phyloP scores from a whole-genome alignment of 2,329 filamentous ascomycete species.

The Berkeleyomyces rouxiae region DNA sequence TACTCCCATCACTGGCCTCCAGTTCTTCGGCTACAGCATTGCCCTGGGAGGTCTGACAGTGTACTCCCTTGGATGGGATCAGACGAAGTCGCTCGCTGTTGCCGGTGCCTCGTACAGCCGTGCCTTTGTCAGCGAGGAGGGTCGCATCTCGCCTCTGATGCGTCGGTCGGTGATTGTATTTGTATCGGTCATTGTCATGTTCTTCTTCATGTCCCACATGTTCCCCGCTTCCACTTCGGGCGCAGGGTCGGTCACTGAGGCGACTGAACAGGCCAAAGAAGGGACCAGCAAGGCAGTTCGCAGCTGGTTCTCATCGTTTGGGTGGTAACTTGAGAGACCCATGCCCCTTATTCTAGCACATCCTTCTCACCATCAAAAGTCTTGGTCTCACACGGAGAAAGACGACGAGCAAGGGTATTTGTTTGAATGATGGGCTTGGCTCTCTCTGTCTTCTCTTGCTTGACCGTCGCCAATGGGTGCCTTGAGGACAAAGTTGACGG shows the following conservation, averaged over 20 bases:
- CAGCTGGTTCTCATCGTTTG: slow-evolving; percentile 13
- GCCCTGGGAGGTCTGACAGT: slow-evolving; percentile 37
- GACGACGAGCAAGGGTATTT: neutral
- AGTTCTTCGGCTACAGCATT: slow-evolving; percentile 63
- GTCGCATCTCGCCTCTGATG: slow-evolving; percentile 16
- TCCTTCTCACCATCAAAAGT: neutral
- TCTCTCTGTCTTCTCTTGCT: neutral
- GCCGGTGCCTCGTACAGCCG: slow-evolving; percentile 13
- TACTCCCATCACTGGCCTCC: slow-evolving; percentile 51
- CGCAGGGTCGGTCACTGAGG: slow-evolving; percentile 1
- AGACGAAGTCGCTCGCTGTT: slow-evolving; percentile 15
- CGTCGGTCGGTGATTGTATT: slow-evolving; percentile 15
- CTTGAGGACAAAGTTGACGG: neutral
- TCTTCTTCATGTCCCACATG: slow-evolving; percentile 15
- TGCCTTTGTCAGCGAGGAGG: slow-evolving; percentile 16
- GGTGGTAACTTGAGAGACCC: slow-evolving; percentile 4
- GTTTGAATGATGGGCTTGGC: neutral
- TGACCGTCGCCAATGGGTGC: neutral
- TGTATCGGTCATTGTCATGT: slow-evolving; percentile 15
- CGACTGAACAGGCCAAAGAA: slow-evolving; percentile 5
- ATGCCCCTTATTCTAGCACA: neutral
- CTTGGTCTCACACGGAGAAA: neutral
- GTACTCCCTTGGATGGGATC: slow-evolving; percentile 28
- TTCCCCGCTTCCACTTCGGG: slow-evolving; percentile 5
- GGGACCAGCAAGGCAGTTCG: slow-evolving; percentile 9